Evolutionary conservation across 1,139 yeast species (phyloP).

Genomic region (Blastobotrys persicus): DNA sequence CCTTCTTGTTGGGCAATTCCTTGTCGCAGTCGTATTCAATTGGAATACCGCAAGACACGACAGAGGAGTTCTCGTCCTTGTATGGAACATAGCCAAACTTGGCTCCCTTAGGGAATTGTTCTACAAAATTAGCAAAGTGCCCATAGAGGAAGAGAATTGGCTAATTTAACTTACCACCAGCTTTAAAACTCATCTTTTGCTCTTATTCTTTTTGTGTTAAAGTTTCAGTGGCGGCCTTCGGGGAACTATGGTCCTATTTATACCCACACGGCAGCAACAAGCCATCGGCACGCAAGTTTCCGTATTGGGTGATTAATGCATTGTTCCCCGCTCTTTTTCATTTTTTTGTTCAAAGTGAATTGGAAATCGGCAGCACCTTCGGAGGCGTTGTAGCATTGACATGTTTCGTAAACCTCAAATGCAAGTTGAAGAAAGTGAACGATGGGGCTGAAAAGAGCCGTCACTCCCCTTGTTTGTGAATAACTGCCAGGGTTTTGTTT

Average conservation of each 20-base stretch:
- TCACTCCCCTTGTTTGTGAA: too few species aligned
- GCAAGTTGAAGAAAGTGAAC: too few species aligned
- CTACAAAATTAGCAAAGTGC: too few species aligned
- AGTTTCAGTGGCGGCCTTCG: too few species aligned
- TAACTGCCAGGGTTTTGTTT: background rate
- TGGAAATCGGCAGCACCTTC: too few species aligned
- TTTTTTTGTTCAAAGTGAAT: too few species aligned
- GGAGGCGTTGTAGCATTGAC: too few species aligned
- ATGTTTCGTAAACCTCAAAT: too few species aligned
- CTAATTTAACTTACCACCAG: constrained; percentile 22
- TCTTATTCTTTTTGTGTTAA: too few species aligned
- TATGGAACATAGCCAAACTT: constrained; percentile 55
- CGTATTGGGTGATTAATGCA: background rate
- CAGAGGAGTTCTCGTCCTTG: constrained; percentile 40
- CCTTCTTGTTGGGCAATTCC: constrained; percentile 47
- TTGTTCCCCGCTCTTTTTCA: background rate
- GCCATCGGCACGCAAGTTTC: background rate
- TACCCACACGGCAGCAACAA: background rate
- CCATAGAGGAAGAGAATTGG: too few species aligned
- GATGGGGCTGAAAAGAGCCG: too few species aligned
- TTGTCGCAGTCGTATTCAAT: constrained; percentile 47
- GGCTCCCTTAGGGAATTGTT: constrained; percentile 48
- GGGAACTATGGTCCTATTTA: background rate
- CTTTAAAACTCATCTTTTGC: constrained; percentile 16
- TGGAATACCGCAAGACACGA: constrained; percentile 53